Evolutionary conservation across 2,329 filamentous ascomycete species (phyloP).

Genomic region (Orbilia quercus): DNA sequence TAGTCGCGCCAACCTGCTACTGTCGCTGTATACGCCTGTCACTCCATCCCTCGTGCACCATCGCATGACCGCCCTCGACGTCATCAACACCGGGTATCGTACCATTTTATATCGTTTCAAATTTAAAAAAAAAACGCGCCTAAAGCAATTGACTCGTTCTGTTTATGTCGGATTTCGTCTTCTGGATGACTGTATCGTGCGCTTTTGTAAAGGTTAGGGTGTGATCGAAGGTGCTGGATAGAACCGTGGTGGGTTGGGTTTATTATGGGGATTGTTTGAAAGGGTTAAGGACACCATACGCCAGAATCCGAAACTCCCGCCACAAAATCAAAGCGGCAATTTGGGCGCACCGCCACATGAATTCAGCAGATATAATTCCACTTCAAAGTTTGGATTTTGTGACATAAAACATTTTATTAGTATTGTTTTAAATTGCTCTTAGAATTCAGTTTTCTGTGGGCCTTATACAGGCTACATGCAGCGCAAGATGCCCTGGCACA

Average conservation of each 20-base stretch:
- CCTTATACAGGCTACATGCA: no score
- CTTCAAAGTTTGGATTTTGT: constrained; percentile 1
- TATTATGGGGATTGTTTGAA: constrained; percentile 41
- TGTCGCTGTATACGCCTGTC: constrained; percentile 45
- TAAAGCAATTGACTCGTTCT: constrained; percentile 30
- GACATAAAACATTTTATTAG: no score
- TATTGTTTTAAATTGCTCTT: no score
- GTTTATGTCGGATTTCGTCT: neutral
- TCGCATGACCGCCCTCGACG: constrained; percentile 30
- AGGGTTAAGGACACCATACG: constrained; percentile 56
- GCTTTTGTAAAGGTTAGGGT: constrained; percentile 18
- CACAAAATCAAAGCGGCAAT: constrained; percentile 16
- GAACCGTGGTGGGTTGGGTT: constrained; percentile 14
- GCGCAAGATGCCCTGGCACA: no score
- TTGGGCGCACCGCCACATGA: constrained; percentile 49
- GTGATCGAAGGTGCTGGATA: constrained; percentile 4
- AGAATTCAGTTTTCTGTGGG: no score
- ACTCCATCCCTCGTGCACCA: constrained; percentile 11
- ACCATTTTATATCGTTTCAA: constrained; percentile 33
- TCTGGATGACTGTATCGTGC: constrained; percentile 1
- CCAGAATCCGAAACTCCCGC: constrained; percentile 38
- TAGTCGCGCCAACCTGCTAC: constrained; percentile 29
- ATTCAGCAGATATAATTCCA: neutral
- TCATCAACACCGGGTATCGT: constrained; percentile 26
- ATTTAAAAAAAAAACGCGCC: constrained; percentile 9